Percentiles rank a stretch among this genome's conserved stretches.
Evolutionary conservation across 768 basidiomycete genomes (phyloP).

Genomic region (Trametes cingulata): DNA sequence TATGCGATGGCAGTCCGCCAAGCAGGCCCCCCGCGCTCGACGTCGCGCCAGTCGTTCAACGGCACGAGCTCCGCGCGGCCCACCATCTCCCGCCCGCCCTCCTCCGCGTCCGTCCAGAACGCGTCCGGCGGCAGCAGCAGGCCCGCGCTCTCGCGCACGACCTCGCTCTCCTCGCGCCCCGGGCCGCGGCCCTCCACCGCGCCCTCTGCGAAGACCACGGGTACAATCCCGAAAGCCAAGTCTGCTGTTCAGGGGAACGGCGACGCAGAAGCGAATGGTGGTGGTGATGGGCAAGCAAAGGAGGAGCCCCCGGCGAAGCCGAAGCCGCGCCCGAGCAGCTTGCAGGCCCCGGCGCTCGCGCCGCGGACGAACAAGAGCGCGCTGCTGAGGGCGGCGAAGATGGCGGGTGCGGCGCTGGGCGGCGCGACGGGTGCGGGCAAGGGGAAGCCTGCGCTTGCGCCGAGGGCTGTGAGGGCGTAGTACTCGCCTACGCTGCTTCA

Average conservation of each 20-base stretch:
- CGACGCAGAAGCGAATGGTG: background rate
- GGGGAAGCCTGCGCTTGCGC: slow-evolving; percentile 12
- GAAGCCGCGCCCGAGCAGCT: slow-evolving; percentile 57
- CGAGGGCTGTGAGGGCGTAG: slow-evolving; percentile 21
- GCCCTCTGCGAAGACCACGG: background rate
- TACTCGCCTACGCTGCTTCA: no score
- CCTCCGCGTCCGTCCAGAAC: slow-evolving; percentile 14
- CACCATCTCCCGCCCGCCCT: slow-evolving; percentile 29
- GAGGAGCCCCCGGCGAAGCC: slow-evolving; percentile 32
- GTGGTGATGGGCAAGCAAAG: slow-evolving; percentile 6
- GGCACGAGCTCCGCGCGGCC: slow-evolving; percentile 20
- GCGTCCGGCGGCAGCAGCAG: background rate
- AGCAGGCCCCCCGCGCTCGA: slow-evolving; percentile 42
- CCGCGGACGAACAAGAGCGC: slow-evolving; percentile 80
- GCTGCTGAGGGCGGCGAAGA: slow-evolving; percentile 66
- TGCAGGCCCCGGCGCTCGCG: slow-evolving; percentile 57
- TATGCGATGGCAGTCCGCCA: slow-evolving; percentile 49
- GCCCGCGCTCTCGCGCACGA: slow-evolving; percentile 11
- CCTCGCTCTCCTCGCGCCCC: slow-evolving; percentile 8
- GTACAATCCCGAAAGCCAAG: background rate
- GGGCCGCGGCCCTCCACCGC: slow-evolving; percentile 8
- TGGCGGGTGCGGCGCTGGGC: slow-evolving; percentile 37
- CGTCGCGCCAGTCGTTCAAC: slow-evolving; percentile 41
- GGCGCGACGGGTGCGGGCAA: slow-evolving; percentile 13
- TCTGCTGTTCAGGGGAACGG: background rate